These are phyloP conservation scores for Cladosporium sp. DNA, from an alignment of 2,329 filamentous ascomycete genomes.

Conservation along the genomic window DNA sequence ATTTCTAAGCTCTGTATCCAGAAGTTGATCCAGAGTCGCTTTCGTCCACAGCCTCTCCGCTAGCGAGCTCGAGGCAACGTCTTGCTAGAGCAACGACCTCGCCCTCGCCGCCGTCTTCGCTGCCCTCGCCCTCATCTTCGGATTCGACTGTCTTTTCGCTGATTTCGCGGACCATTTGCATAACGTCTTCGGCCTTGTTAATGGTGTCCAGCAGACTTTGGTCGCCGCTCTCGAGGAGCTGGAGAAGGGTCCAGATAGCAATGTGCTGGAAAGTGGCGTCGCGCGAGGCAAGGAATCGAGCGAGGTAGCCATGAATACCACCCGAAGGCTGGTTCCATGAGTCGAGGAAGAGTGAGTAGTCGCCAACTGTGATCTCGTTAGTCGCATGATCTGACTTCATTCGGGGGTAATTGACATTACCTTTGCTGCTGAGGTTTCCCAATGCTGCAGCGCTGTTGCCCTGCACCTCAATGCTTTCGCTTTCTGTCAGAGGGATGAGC, in stretches of 20 bases:
- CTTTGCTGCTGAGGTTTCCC: conserved; percentile 95
- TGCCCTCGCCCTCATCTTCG: conserved; percentile 80
- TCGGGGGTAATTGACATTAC: conserved; percentile 52
- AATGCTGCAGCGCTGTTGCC: conserved; percentile 96
- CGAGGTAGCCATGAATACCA: conserved; percentile 93
- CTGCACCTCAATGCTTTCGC: conserved; percentile 94
- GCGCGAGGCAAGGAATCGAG: conserved; percentile 87
- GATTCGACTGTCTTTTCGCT: conserved; percentile 86
- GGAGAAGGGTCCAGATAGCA: conserved; percentile 95
- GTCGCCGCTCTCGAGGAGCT: conserved; percentile 94
- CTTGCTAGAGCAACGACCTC: conserved; percentile 91
- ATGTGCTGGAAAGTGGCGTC: conserved; percentile 99
- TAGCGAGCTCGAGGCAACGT: conserved; percentile 70
- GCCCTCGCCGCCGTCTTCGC: conserved; percentile 79
- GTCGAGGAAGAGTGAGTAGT: conserved; percentile 93
- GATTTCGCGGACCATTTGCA: conserved; percentile 88
- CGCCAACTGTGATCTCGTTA: conserved; percentile 67
- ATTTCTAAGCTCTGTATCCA: conserved; percentile 16
- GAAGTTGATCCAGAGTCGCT: conserved; percentile 20
- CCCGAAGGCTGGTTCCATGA: conserved; percentile 92
- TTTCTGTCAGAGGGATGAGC: conserved; percentile 90
- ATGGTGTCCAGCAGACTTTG: conserved; percentile 85
- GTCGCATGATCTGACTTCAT: conserved; percentile 18
- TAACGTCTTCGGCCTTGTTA: conserved; percentile 84
- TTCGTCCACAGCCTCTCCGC: neutral